Base-by-base conservation (phyloP, 805 yeast genomes). In the Candida morakotiae region DNA sequence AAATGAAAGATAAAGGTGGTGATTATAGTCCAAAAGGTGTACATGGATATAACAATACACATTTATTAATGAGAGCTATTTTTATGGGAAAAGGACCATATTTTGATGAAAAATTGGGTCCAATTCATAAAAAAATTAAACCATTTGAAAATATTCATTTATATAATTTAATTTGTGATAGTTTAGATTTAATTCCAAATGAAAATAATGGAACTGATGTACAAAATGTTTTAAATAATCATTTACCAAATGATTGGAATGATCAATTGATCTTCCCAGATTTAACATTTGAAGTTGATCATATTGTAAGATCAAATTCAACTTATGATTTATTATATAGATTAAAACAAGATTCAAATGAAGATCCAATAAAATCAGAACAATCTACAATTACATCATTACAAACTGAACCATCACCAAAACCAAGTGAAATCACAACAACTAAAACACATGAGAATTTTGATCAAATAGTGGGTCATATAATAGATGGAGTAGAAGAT, bases 31-130 rank as follows among this genome's bases (percentile, higher is more conserved):
- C 87, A 3, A 66, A 66, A 38, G 96, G 96, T 7, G 83, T 83
- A 1, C 95, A 87, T 58, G 97, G 97, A 2, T 89, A 86, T 56
- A 78, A 83, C 51, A 84, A 83, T 51, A 71, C 81, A 0, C 87
- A 81, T 43, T 72, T 82, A 5, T 62, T 87, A 40, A 88, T 88
- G 96, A 64, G 95, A 35, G 88, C 95, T 0, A 48, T 86, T 8
- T 89, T 91, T 55, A 49, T 87, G 28, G 95, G 83, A 0, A 56
- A 71, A 1, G 98, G 98, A 0, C 96, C 96, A 0, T 84, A 72
- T 51, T 88, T 89, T 57, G 52, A 60, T 27, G 41, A 48, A 17
- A 60, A 54, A 27, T 15, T 24, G 9, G 58, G 67, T 14, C 8
- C 3, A 6, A 4, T 4, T 5, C 10, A 7, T 11, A 44, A 48